Percentiles rank a stretch among this genome's conserved stretches.
These are phyloP conservation scores for Lachancea meyersii DNA, from an alignment of 805 yeast species.

Conservation along the genomic window DNA sequence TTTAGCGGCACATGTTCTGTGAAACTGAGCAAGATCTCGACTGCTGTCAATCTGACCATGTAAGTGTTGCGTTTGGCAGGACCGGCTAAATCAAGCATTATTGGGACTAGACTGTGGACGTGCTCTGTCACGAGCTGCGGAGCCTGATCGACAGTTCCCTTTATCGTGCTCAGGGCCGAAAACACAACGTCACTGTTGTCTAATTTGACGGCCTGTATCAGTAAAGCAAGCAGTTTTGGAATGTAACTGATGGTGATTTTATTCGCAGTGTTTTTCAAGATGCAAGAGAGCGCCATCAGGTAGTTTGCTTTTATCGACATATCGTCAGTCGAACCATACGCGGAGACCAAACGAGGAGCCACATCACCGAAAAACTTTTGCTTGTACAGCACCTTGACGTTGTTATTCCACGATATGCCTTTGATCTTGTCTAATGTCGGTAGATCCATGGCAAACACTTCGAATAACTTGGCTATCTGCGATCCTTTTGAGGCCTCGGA, in stretches of 20 bases:
- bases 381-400: constrained; percentile 64
- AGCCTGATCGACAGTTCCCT: constrained; percentile 50
- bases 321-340: constrained; percentile 33
- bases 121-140: constrained; percentile 48
- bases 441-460: constrained; percentile 61
- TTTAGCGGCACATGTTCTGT: constrained; percentile 36
- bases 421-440: constrained; percentile 48
- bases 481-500: constrained; percentile 31
- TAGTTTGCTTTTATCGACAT: constrained; percentile 42
- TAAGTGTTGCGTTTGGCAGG: constrained; percentile 34
- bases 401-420: constrained; percentile 42
- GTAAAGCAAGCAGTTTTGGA: constrained; percentile 58
- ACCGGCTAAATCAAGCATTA: constrained; percentile 36
- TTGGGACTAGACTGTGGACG: constrained; percentile 51
- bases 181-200: constrained; percentile 43
- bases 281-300: constrained; percentile 58
- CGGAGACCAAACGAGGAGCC: constrained; percentile 49
- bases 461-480: constrained; percentile 49
- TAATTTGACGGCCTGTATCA: constrained; percentile 56
- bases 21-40: constrained; percentile 51
- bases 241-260: constrained; percentile 61
- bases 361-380: constrained; percentile 67
- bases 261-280: constrained; percentile 59
- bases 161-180: constrained; percentile 57
- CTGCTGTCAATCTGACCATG: constrained; percentile 48